These are phyloP conservation scores for Rachicladosporium sp. DNA, from an alignment of 2,329 filamentous ascomycete genomes.

Conservation along the genomic window DNA sequence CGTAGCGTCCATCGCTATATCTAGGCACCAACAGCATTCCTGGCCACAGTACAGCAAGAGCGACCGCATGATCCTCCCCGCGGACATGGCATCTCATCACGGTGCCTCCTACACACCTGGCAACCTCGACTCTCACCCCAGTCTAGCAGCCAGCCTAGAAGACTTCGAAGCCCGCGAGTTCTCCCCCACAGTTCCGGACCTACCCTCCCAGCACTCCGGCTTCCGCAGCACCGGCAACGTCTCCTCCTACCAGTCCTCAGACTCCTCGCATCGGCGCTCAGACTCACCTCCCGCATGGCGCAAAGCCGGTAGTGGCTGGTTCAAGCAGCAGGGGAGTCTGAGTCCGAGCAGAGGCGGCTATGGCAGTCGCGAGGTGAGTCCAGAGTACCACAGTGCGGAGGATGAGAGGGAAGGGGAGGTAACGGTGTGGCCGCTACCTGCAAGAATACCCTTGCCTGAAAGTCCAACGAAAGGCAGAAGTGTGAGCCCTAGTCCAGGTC, in stretches of 20 bases:
- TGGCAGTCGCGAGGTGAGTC: conserved; percentile 45
- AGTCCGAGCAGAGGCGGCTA: conserved; percentile 36
- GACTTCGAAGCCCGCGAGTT: conserved; percentile 47
- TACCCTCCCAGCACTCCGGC: conserved; percentile 50
- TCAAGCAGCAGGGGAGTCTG: conserved; percentile 29
- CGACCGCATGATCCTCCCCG: conserved; percentile 8
- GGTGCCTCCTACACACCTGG: conserved; percentile 2
- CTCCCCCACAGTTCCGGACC: conserved; percentile 40
- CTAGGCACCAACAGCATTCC: conserved; percentile 1
- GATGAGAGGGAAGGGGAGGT: conserved; percentile 40
- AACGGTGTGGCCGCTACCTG: conserved; percentile 19
- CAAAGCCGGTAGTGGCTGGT: conserved; percentile 47
- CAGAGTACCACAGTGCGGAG: conserved; percentile 47
- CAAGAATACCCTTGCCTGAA: conserved; percentile 44
- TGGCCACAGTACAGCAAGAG: not conserved
- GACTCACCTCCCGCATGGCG: conserved; percentile 58
- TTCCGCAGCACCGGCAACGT: conserved; percentile 33
- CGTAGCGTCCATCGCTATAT: no score
- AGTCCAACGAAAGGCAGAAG: conserved; percentile 33
- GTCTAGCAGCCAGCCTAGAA: conserved; percentile 47
- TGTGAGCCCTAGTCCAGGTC: conserved; percentile 20
- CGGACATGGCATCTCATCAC: conserved; percentile 12
- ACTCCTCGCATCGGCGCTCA: conserved; percentile 37
- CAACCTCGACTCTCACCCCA: conserved; percentile 38
- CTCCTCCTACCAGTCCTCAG: conserved; percentile 26